Conservation (phyloP, 2,329 filamentous ascomycete species). For the Clarireedia hainanense region DNA sequence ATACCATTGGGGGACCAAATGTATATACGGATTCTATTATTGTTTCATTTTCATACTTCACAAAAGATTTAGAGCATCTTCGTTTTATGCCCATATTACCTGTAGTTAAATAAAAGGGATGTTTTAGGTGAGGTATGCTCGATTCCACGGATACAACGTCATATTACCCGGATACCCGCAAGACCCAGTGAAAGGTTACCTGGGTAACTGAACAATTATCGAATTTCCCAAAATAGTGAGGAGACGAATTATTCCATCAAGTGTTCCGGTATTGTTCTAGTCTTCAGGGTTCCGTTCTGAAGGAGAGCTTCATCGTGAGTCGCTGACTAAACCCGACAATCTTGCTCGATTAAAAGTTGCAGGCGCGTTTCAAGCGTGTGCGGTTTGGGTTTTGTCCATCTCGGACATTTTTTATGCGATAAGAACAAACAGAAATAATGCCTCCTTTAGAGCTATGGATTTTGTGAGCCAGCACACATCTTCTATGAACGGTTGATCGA, state of each 20-base stretch:
- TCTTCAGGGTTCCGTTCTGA: no score
- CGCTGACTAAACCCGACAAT: neutral
- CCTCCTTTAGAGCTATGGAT: constrained; percentile 16
- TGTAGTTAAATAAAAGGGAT: no score
- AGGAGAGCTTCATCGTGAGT: neutral
- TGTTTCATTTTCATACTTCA: no score
- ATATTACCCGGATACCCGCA: neutral
- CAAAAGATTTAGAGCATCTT: no score
- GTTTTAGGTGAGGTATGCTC: neutral
- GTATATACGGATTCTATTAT: neutral
- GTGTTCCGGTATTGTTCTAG: no score
- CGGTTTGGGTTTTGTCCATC: neutral
- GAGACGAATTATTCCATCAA: no score
- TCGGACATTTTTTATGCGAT: neutral
- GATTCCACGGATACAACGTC: neutral
- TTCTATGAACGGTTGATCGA: neutral
- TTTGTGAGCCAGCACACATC: constrained; percentile 20
- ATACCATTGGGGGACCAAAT: neutral
- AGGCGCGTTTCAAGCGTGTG: neutral
- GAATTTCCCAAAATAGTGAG: no score
- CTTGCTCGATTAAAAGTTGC: neutral
- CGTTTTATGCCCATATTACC: no score
- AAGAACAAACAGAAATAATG: neutral
- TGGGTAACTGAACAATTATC: no score
- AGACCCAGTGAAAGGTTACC: neutral